phyloP scores from a whole-genome alignment of 225 moss, liverwort and hornwort species.

The Lunularia cruciata region DNA sequence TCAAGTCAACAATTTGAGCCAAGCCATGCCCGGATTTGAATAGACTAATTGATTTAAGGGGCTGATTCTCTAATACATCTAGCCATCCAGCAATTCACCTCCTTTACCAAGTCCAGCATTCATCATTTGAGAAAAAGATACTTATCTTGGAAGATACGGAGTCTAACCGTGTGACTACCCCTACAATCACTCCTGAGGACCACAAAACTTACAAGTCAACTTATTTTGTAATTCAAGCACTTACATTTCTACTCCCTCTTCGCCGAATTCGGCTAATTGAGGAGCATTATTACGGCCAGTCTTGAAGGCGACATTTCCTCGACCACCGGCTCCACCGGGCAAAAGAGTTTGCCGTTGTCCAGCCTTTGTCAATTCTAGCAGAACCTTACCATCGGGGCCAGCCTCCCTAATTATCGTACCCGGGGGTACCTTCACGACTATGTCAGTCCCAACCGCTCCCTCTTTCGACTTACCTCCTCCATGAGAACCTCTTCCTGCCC shows the following conservation, averaged over 20 bases:
- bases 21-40: no score
- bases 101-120: no score
- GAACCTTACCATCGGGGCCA: conserved; percentile 58
- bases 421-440: conserved; percentile 77
- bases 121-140: no score
- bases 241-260: conserved; percentile 84
- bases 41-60: no score
- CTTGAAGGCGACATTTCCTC: conserved; percentile 90
- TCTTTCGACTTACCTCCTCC: conserved; percentile 86
- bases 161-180: no score
- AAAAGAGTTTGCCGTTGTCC: conserved; percentile 72
- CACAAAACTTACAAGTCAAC: no score
- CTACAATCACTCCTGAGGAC: no score
- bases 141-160: no score
- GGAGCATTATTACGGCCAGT: conserved; percentile 85
- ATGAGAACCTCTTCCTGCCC: conserved; percentile 80
- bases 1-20: no score
- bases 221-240: no score
- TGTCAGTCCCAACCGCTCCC: conserved; percentile 69
- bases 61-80: no score
- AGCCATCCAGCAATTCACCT: no score
- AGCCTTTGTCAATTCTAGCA: conserved; percentile 75
- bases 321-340: conserved; percentile 86
- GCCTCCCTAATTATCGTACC: conserved; percentile 76
- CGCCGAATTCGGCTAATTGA: conserved; percentile 92